Evolutionary conservation across 225 moss, liverwort and hornwort genomes (phyloP), one percentile per base, ranked within the genome.

Genomic region (Thuidium tamariscinum): DNA sequence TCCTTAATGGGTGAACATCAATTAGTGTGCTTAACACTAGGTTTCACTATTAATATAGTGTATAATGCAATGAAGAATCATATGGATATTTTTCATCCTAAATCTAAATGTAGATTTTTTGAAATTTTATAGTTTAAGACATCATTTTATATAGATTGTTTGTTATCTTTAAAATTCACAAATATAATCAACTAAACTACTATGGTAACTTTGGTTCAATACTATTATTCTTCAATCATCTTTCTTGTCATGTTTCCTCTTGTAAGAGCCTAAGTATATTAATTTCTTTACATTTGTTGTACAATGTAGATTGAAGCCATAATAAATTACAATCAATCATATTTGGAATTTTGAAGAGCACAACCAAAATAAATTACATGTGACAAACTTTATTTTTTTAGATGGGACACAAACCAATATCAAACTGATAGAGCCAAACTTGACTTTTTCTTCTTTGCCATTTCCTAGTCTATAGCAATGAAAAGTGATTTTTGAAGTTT

Each of bases 151-250:
- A 15, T 15, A 15, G 3, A 62, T 30, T 30, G 30, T 15, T 62
- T 16, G 7, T 30, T 34, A 34, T 63, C 9, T 34, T 32, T 34
- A 32, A 17, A 63, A 34, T 9, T 32, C 32, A 8, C 7, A 61
- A 30, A 14, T 30, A 61, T 16, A 64, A 17, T 9, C 1, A 34
- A 0, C 12, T 67, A 12, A 11, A 3, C 37, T 67, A 6, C 12
- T n/a, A n/a, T n/a, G n/a, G n/a, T n/a, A n/a, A n/a, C n/a, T n/a
- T 36, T 39, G 4, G 8, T 14, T 42, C 9, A 15, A 8, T 0
- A 0, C 41, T 15, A 25, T 15, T 25, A 2, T 41, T 36, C 14
- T 42, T 27, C 16, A 9, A 1, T 25, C 3, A 16, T 27, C 2
- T 46, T 3, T 46, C 29, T 29, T 17, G 29, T 10, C 17, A 72